Evolutionary conservation across 2,329 filamentous ascomycete genomes (phyloP), one percentile per base, ranked within the genome.

Genomic region (Sclerotinia nivalis): DNA sequence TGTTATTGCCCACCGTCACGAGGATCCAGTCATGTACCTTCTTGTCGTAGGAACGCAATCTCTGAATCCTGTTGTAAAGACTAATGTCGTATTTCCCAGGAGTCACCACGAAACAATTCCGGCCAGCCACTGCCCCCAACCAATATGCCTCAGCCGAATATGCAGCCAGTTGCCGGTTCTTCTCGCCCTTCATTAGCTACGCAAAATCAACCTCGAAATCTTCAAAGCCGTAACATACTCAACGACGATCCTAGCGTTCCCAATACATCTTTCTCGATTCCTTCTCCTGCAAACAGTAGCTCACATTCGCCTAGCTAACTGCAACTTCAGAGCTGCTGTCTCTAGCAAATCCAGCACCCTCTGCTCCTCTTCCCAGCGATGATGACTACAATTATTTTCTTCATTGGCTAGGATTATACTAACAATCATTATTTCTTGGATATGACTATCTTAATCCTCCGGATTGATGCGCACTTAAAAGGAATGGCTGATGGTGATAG

Each of bases 1-100:
- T 13, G 55, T 40, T 34, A 40, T 43, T 43, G 12, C 28, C 4
- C 4, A 37, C 18, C 28, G 5, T 22, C 0, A 10, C 18, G 10
- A 4, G 20, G 0, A 10, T 28, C 0, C 15, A 28, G 8, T 1
- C 4, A 4, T 37, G 22, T n/a, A n/a, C 37, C 2, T 40, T 58
- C 22, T 58, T 13, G 55, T n/a, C 10, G 55, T 58, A 15, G n/a
- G 55, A 40, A 13, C n/a, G 4, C 34, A 28, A 12, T 58, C 34
- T 40, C 20, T n/a, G 20, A 40, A 22, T 58, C 20, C 20, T 22
- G 34, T 25, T 12, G n/a, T 22, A 37, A n/a, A 40, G 10, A 25
- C 20, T 58, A 22, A 40, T 15, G 31, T 9, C 5, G 5, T 40
- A n/a, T 12, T 40, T 37, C 8, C 22, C n/a, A 58, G 55, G 12